Conservation (phyloP, 345 rosid species). For the Gossypium raimondii region DNA sequence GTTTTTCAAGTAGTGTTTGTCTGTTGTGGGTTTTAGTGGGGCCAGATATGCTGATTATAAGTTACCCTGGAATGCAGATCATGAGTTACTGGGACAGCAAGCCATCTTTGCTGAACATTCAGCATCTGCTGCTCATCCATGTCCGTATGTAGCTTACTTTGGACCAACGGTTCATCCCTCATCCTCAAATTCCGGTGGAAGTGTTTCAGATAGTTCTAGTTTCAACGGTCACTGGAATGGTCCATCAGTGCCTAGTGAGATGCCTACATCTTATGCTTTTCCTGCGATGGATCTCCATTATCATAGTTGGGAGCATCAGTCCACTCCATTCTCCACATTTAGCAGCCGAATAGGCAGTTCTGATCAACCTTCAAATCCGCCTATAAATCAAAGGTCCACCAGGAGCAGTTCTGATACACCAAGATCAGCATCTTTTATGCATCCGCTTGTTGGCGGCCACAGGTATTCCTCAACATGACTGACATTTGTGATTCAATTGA, state of each 20-base stretch:
- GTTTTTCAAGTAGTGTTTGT: constrained; percentile 16
- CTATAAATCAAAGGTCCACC: constrained; percentile 52
- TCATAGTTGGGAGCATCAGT: constrained; percentile 67
- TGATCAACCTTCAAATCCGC: constrained; percentile 59
- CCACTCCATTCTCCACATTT: constrained; percentile 62
- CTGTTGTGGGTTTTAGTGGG: neutral
- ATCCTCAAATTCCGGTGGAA: constrained; percentile 60
- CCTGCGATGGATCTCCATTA: constrained; percentile 74
- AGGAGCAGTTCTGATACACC: constrained; percentile 57
- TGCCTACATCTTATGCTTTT: constrained; percentile 65
- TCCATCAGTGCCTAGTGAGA: constrained; percentile 66
- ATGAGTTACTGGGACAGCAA: constrained; percentile 65
- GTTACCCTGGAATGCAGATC: constrained; percentile 54
- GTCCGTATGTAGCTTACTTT: constrained; percentile 87
- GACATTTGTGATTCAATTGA: neutral
- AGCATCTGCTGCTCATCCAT: constrained; percentile 68
- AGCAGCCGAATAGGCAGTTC: constrained; percentile 46
- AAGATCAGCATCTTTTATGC: constrained; percentile 72
- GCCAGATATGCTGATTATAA: constrained; percentile 19
- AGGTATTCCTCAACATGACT: constrained; percentile 42
- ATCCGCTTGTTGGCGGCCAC: constrained; percentile 72
- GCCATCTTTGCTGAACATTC: constrained; percentile 69
- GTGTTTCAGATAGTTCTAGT: constrained; percentile 67
- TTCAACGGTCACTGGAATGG: constrained; percentile 68
- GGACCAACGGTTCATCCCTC: constrained; percentile 84